These are phyloP conservation scores for Candida michaelii DNA, from an alignment of 805 yeast genomes.

Conservation along the genomic window DNA sequence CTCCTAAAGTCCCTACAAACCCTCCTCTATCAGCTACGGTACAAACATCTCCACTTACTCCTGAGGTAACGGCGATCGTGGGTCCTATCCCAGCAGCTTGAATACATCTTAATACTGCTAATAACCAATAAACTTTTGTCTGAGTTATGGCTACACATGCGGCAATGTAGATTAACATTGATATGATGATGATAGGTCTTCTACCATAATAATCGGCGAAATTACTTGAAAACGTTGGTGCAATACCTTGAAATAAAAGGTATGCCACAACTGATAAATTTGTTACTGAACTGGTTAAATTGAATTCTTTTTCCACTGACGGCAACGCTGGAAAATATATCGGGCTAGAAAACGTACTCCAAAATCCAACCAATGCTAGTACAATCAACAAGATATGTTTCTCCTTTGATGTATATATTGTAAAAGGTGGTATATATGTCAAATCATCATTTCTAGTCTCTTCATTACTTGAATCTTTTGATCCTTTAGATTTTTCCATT, in stretches of 20 bases:
- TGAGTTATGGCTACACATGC: constrained; percentile 69
- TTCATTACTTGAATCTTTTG: constrained; percentile 1
- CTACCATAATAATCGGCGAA: constrained; percentile 73
- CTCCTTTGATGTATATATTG: constrained; percentile 46
- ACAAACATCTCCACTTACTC: constrained; percentile 73
- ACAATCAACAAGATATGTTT: constrained; percentile 37
- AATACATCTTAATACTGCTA: constrained; percentile 68
- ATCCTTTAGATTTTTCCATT: constrained; percentile 1
- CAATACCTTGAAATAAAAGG: constrained; percentile 69
- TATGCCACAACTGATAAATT: constrained; percentile 78
- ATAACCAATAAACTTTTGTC: constrained; percentile 53
- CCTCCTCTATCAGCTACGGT: constrained; percentile 67
- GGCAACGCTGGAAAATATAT: constrained; percentile 80
- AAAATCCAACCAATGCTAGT: constrained; percentile 52
- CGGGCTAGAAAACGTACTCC: constrained; percentile 73
- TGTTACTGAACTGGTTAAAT: constrained; percentile 54
- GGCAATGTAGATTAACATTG: constrained; percentile 55
- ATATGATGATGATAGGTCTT: constrained; percentile 60
- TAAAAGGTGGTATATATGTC: constrained; percentile 27
- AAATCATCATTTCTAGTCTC: not conserved
- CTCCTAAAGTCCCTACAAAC: constrained; percentile 62
- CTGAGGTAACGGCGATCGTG: constrained; percentile 66
- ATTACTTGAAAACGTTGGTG: constrained; percentile 69
- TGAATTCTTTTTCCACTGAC: constrained; percentile 52
- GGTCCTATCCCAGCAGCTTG: constrained; percentile 81